These are phyloP conservation scores for Xenoacremonium recifei DNA, from an alignment of 2,329 filamentous ascomycete genomes.

Conservation along the genomic window DNA sequence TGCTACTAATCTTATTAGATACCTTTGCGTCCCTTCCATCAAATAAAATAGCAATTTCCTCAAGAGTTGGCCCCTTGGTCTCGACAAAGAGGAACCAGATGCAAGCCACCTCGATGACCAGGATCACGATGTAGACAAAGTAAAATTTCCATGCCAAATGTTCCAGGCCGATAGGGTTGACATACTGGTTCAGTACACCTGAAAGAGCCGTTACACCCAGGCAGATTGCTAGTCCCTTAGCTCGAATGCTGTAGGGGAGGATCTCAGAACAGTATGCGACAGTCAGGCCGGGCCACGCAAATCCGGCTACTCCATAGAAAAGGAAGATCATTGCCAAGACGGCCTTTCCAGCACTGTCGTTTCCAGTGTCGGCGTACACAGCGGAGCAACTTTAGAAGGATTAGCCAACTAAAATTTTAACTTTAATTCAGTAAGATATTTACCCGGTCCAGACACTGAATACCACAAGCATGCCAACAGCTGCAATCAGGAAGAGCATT, in stretches of 20 bases:
- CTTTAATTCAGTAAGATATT: conserved; percentile 28
- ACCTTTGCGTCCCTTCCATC: conserved; percentile 18
- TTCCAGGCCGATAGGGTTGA: conserved; percentile 23
- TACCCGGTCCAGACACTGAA: conserved; percentile 29
- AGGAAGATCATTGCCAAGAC: too few relatives aligned
- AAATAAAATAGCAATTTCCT: conserved; percentile 24
- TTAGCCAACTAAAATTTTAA: too few relatives aligned
- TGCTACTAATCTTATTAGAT: too few relatives aligned
- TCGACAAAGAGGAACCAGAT: conserved; percentile 27
- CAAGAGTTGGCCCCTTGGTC: conserved; percentile 19
- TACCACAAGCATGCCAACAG: conserved; percentile 31
- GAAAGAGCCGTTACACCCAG: conserved; percentile 23
- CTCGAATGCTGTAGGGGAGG: conserved; percentile 22
- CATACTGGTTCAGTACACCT: conserved; percentile 23
- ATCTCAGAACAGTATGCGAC: too few relatives aligned
- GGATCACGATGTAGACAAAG: conserved; percentile 21
- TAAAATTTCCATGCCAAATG: conserved; percentile 20
- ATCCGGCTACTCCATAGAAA: too few relatives aligned
- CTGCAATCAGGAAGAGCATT: conserved; percentile 36
- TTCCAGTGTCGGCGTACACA: too few relatives aligned
- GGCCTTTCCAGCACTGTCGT: too few relatives aligned
- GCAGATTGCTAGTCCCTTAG: conserved; percentile 22
- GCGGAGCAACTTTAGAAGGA: conserved; percentile 26
- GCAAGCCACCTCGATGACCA: conserved; percentile 19
- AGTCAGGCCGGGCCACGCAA: too few relatives aligned